Base-by-base conservation (phyloP, 441 rosid species). In the Erodium trifolium region DNA sequence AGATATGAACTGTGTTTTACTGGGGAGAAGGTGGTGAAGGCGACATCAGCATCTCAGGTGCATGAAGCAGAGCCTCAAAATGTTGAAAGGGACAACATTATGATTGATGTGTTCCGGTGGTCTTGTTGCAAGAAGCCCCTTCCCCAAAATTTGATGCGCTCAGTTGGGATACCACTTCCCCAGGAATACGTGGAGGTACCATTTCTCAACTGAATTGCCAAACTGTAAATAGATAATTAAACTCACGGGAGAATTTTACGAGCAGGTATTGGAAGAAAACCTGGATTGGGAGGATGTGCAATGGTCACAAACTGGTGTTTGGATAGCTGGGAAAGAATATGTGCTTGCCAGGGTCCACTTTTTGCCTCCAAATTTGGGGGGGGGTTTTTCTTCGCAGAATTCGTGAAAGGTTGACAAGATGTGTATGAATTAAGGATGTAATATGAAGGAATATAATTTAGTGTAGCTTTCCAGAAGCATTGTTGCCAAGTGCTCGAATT, bases 231-330 rank as follows among this genome's bases (percentile, higher is more conserved):
- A 2, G 47, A 41, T 41, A 41, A 41, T 0, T 41, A 11, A 41
- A 11, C 47, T 41, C 47, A 7, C 2, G 47, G 7, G 12, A 7
- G 11, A 7, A 41, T 41, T 13, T 14, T 4, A 19, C 12, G 72
- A 47, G 45, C 78, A 94, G 99, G 97, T 92, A 45, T 47, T 94
- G 84, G 97, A 83, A 81, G 99, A 94, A 71, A 90, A 86, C 67
- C 82, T 94, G 2, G 99, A 94, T 68, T 94, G 99, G 99, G 99
- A 94, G 75, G 99, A 90, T 72, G 91, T 94, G 77, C 96, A 92
- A 67, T 94, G 99, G 98, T 94, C 99, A 8, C 98, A 94, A 55
- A 90, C 96, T 63, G 99, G 99, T 41, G 99, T 92, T 65, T 88
- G 96, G 96, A 83, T 94, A 70, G 94, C 91, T 69, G 98, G 96